Percentiles rank a stretch among this genome's conserved stretches.
Evolutionary conservation across 1,284 basidiomycete species (phyloP).

Genomic region (Trametes polyzona): DNA sequence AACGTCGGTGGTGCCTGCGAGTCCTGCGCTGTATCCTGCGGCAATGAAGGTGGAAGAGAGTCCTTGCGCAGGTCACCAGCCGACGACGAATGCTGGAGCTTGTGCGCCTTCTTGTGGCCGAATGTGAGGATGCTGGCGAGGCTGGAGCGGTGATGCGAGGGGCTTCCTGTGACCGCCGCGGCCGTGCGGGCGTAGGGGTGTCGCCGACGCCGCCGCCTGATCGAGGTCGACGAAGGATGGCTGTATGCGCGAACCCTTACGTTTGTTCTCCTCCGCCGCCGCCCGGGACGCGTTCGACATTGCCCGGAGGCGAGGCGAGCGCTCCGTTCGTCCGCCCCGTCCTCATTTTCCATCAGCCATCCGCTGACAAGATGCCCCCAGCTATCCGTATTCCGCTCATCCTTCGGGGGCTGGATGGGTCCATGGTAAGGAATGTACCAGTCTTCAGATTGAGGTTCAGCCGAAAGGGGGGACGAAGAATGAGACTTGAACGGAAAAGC

Average conservation of each 20-base stretch:
- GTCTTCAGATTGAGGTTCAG: slow-evolving; percentile 40
- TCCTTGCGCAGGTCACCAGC: slow-evolving; percentile 26
- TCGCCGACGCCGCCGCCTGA: slow-evolving; percentile 61
- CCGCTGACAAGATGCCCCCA: slow-evolving; percentile 52
- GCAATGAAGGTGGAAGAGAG: slow-evolving; percentile 5
- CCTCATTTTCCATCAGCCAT: slow-evolving; percentile 38
- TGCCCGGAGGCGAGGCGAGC: slow-evolving; percentile 29
- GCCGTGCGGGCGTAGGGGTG: slow-evolving; percentile 50
- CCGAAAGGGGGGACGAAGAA: slow-evolving; percentile 26
- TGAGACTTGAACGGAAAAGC: slow-evolving; percentile 28
- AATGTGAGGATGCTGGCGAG: slow-evolving; percentile 55
- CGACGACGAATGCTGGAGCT: slow-evolving; percentile 29
- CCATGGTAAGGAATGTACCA: slow-evolving; percentile 71
- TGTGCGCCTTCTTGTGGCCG: slow-evolving; percentile 35
- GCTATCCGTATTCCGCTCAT: slow-evolving; percentile 46
- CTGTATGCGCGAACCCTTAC: slow-evolving; percentile 18
- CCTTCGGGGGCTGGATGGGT: slow-evolving; percentile 49
- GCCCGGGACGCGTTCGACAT: slow-evolving; percentile 31
- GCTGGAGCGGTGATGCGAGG: slow-evolving; percentile 43
- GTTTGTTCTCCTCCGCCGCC: slow-evolving; percentile 15
- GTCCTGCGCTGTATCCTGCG: slow-evolving; percentile 7
- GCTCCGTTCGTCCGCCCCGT: slow-evolving; percentile 22
- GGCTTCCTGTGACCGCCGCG: slow-evolving; percentile 30
- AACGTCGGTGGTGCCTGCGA: slow-evolving; percentile 19
- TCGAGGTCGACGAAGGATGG: slow-evolving; percentile 48